Evolutionary conservation across 345 rosid genomes (phyloP).

Genomic region (Melastoma malabathricum): DNA sequence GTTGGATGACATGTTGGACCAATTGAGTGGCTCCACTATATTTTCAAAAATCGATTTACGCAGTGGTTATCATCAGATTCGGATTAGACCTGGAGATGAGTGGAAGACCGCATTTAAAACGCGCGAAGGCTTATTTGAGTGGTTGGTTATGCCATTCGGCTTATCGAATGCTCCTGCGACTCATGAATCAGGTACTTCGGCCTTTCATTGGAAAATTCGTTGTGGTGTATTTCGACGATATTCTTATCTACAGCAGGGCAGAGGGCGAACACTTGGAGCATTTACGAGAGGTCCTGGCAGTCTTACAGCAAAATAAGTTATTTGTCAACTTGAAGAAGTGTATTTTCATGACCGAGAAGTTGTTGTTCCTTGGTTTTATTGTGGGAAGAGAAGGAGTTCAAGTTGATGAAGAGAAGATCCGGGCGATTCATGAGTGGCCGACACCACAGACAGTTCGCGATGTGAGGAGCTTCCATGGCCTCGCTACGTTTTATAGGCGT

Average conservation of each 20-base stretch:
- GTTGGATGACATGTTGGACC: neutral
- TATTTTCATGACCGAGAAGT: neutral
- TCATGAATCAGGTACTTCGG: neutral
- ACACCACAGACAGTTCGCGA: neutral
- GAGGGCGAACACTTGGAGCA: neutral
- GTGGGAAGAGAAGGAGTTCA: neutral
- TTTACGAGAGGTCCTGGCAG: neutral
- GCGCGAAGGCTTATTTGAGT: neutral
- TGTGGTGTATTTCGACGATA: neutral
- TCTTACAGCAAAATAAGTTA: conserved; percentile 1
- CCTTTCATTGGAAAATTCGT: neutral
- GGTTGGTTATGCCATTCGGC: neutral
- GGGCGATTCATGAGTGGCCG: neutral
- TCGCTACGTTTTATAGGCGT: neutral
- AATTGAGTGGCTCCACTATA: neutral
- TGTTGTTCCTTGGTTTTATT: conserved; percentile 3
- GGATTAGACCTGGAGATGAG: neutral
- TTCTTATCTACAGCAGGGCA: neutral
- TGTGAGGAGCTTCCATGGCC: neutral
- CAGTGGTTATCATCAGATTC: neutral
- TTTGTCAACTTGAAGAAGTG: conserved; percentile 1
- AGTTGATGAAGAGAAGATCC: conserved; percentile 2
- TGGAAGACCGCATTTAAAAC: conserved; percentile 1
- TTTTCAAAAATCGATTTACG: conserved; percentile 1
- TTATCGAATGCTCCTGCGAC: neutral